Percentiles rank a stretch among this genome's conserved stretches.
Conservation (phyloP, 805 yeast species). For the Wickerhamomyces alni region DNA sequence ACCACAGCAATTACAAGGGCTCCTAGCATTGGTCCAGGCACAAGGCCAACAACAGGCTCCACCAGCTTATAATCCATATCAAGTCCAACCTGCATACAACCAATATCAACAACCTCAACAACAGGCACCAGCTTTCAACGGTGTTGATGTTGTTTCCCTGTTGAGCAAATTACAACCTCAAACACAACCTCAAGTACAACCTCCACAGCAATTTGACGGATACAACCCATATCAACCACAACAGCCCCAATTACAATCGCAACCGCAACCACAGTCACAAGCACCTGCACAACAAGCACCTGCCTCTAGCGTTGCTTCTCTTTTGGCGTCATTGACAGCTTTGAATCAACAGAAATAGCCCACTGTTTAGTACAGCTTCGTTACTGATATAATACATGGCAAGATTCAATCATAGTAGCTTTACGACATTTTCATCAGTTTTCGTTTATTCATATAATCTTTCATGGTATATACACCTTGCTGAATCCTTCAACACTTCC, state of each 20-base stretch:
- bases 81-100: neutral
- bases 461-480: conserved; percentile 27
- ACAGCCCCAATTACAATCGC: conserved; percentile 6
- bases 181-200: neutral
- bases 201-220: conserved; percentile 2
- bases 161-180: conserved; percentile 5
- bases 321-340: conserved; percentile 32
- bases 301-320: conserved; percentile 27
- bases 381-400: too few species aligned
- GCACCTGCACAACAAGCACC: conserved; percentile 13
- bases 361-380: too few species aligned
- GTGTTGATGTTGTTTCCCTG: conserved; percentile 6
- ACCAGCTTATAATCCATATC: too few species aligned
- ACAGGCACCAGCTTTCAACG: conserved; percentile 2
- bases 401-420: too few species aligned
- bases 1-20: conserved; percentile 10
- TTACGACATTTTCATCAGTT: too few species aligned
- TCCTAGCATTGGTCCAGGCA: conserved; percentile 5
- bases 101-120: conserved; percentile 4
- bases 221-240: conserved; percentile 4
- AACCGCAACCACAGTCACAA: conserved; percentile 3
- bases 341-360: conserved; percentile 6
- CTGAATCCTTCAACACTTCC: conserved; percentile 56
- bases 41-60: conserved; percentile 2
- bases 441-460: neutral